A percentile compares a stretch with the other conserved stretches of the same genome.
phyloP scores from a whole-genome alignment of 2,329 filamentous ascomycete species.

The Hymenoscyphus occultus region DNA sequence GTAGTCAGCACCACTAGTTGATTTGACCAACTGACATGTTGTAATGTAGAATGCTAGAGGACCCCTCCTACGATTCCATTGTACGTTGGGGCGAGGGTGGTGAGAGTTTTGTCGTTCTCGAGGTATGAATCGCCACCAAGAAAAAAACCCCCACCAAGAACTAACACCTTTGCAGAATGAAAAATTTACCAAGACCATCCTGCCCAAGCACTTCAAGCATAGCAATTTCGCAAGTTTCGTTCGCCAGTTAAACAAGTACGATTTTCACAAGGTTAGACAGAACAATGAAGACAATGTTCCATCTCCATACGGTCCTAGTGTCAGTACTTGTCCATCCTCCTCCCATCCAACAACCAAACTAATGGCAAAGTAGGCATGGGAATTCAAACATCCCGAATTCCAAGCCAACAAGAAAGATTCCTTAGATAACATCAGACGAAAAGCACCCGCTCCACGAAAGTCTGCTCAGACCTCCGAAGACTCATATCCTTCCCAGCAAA shows the following conservation, averaged over 20 bases:
- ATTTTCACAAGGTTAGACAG: constrained; percentile 95
- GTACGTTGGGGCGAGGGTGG: constrained; percentile 95
- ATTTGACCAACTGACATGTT: constrained; percentile 19
- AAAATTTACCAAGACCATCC: constrained; percentile 94
- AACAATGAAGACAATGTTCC: constrained; percentile 83
- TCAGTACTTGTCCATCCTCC: constrained; percentile 41
- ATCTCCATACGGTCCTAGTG: constrained; percentile 77
- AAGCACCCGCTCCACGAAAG: constrained; percentile 89
- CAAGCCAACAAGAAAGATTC: constrained; percentile 94
- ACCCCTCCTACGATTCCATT: constrained; percentile 85
- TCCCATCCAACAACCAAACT: constrained; percentile 6
- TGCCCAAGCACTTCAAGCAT: constrained; percentile 98
- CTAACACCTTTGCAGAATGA: constrained; percentile 66
- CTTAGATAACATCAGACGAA: constrained; percentile 91
- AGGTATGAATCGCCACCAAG: constrained; percentile 56
- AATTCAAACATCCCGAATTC: constrained; percentile 97
- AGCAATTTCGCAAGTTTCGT: constrained; percentile 98
- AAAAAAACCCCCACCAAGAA: background rate
- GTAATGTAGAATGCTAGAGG: constrained; percentile 83
- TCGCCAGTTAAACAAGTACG: constrained; percentile 93
- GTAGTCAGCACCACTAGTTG: background rate
- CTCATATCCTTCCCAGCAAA: constrained; percentile 77
- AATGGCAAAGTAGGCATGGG: constrained; percentile 67
- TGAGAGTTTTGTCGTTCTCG: constrained; percentile 94
- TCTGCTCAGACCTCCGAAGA: constrained; percentile 61